Percentiles rank a stretch among this genome's conserved stretches.
phyloP scores from a whole-genome alignment of 768 basidiomycete genomes.

The Naematelia encephala region DNA sequence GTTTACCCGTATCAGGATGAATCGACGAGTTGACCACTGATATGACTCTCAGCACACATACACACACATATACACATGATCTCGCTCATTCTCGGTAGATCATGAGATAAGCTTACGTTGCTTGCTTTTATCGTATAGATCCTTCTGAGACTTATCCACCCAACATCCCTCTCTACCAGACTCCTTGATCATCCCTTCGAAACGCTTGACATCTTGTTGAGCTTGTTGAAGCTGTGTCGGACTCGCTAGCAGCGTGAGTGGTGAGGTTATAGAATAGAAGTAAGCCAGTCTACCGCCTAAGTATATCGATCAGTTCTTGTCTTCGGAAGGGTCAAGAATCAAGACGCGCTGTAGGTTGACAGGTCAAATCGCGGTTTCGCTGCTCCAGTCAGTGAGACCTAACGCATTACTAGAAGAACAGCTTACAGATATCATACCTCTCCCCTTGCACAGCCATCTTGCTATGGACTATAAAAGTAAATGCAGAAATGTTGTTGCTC shows the following conservation, averaged over 20 bases:
- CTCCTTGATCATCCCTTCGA: constrained; percentile 45
- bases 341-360: constrained; percentile 34
- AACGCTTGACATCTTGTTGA: constrained; percentile 38
- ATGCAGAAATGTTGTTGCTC: not conserved
- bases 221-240: constrained; percentile 36
- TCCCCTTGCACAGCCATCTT: not conserved
- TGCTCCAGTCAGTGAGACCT: constrained; percentile 11
- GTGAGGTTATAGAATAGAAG: constrained; percentile 49
- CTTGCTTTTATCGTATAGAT: constrained; percentile 35
- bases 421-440: constrained; percentile 37
- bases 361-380: constrained; percentile 46
- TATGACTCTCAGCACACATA: constrained; percentile 6
- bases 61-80: not conserved
- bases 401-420: not conserved
- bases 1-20: constrained; percentile 51
- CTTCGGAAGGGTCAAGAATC: not conserved
- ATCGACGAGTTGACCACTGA: constrained; percentile 48
- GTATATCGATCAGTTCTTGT: not conserved
- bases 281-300: constrained; percentile 42
- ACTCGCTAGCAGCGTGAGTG: constrained; percentile 45
- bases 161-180: constrained; percentile 35
- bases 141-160: constrained; percentile 33
- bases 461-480: not conserved
- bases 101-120: constrained; percentile 32
- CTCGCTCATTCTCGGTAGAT: not conserved